Evolutionary conservation across 2,329 filamentous ascomycete genomes (phyloP).

Genomic region (Cryphonectria naterciae): DNA sequence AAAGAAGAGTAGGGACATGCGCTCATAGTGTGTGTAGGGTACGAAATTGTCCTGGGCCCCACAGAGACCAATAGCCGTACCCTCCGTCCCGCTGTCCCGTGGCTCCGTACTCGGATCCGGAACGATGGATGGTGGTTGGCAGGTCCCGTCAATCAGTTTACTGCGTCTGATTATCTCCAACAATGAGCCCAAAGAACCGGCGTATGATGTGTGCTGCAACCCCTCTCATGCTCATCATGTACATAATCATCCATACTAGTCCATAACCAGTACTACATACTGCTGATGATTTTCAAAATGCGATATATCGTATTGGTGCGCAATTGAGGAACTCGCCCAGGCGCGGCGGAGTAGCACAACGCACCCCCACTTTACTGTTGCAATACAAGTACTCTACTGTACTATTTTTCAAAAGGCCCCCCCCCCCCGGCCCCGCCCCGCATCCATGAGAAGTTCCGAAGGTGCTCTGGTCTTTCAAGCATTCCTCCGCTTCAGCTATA

Average conservation of each 20-base stretch:
- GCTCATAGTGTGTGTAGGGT: not conserved
- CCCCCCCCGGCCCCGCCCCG: not conserved
- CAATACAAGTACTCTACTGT: not conserved
- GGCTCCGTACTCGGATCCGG: constrained; percentile 8
- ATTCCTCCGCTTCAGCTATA: not conserved
- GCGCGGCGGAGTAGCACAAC: not conserved
- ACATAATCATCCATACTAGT: not conserved
- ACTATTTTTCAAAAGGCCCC: not conserved
- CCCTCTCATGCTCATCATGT: not conserved
- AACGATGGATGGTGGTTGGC: not conserved
- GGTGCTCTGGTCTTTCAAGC: not conserved
- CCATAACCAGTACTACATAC: not conserved
- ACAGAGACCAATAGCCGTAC: not conserved
- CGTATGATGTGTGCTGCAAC: not conserved
- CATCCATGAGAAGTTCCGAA: not conserved
- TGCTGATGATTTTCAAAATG: not conserved
- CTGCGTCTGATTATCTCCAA: not conserved
- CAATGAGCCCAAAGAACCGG: not conserved
- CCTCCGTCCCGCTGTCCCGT: not conserved
- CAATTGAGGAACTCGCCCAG: not conserved
- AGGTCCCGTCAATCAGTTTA: not conserved
- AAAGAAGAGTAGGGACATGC: not conserved
- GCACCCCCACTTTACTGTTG: not conserved
- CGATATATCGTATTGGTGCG: not conserved
- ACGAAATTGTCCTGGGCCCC: not conserved